Percentiles rank a stretch among this genome's conserved stretches.
Evolutionary conservation across 176 grass and related monocot genomes (phyloP).

Genomic region (Oryza meridionalis): DNA sequence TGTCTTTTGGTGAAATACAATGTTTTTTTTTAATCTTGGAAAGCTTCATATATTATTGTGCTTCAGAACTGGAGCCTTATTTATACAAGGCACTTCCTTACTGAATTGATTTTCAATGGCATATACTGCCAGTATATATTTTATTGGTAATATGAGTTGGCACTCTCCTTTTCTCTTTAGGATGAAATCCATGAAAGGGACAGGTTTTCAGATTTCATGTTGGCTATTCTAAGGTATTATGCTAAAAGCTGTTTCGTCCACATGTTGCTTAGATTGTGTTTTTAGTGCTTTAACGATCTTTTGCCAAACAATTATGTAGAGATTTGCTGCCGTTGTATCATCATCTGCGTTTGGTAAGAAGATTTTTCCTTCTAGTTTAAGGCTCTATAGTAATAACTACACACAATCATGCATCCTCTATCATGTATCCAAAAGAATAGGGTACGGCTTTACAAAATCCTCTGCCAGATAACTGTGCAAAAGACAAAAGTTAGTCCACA

Average conservation of each 20-base stretch:
- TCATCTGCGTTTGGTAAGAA: conserved; percentile 79
- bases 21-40: background rate
- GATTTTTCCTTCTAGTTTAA: conserved; percentile 36
- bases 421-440: background rate
- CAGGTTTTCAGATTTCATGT: conserved; percentile 97
- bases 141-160: conserved; percentile 36
- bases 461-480: too few species aligned
- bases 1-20: conserved; percentile 7
- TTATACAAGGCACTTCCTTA: background rate
- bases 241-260: conserved; percentile 6
- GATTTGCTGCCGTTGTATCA: conserved; percentile 81
- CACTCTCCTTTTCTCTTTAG: conserved; percentile 43
- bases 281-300: conserved; percentile 37
- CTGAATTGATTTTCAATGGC: conserved; percentile 16
- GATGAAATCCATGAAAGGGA: conserved; percentile 99
- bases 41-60: background rate
- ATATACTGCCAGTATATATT: background rate
- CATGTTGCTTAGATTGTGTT: conserved; percentile 24
- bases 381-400: background rate
- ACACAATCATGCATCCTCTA: background rate
- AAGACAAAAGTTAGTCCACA: background rate
- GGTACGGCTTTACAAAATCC: too few species aligned
- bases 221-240: conserved; percentile 90
- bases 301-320: conserved; percentile 51
- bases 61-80: background rate